Percentiles rank a stretch among this genome's conserved stretches.
Evolutionary conservation across 2,329 filamentous ascomycete genomes (phyloP).

Genomic region (Colletotrichum sp.): DNA sequence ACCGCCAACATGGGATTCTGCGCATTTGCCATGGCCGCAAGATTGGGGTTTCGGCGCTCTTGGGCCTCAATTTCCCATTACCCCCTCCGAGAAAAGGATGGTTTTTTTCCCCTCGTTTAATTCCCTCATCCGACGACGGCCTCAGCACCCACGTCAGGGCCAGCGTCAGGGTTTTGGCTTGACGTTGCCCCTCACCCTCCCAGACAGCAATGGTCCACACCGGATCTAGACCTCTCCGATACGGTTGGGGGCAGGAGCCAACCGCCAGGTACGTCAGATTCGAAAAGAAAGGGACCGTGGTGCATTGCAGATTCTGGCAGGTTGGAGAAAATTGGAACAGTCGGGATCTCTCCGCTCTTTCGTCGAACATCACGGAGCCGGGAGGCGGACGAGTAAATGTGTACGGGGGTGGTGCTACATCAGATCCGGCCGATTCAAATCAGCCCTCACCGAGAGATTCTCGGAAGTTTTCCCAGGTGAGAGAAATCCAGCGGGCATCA

Average conservation of each 20-base stretch:
- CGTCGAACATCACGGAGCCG: background rate
- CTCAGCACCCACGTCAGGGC: background rate
- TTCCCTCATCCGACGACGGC: background rate
- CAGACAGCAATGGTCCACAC: background rate
- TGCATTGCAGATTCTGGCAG: background rate
- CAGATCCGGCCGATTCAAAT: background rate
- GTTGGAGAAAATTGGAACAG: background rate
- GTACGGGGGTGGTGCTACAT: background rate
- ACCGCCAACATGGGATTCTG: conserved; percentile 16
- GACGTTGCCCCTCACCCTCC: background rate
- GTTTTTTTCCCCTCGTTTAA: background rate
- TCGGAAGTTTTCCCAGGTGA: background rate
- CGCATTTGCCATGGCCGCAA: conserved; percentile 9
- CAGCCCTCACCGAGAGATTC: conserved; percentile 3
- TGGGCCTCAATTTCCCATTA: conserved; percentile 18
- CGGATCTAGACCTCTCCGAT: conserved; percentile 2
- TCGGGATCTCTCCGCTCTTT: background rate
- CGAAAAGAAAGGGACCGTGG: background rate
- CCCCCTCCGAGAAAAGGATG: background rate
- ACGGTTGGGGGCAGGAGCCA: background rate
- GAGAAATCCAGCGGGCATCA: background rate
- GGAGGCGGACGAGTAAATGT: background rate
- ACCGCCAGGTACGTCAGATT: background rate
- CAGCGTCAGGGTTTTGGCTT: background rate
- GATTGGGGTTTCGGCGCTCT: background rate